These are phyloP conservation scores for Serendipita sp. DNA, from an alignment of 768 basidiomycete genomes.

Conservation along the genomic window DNA sequence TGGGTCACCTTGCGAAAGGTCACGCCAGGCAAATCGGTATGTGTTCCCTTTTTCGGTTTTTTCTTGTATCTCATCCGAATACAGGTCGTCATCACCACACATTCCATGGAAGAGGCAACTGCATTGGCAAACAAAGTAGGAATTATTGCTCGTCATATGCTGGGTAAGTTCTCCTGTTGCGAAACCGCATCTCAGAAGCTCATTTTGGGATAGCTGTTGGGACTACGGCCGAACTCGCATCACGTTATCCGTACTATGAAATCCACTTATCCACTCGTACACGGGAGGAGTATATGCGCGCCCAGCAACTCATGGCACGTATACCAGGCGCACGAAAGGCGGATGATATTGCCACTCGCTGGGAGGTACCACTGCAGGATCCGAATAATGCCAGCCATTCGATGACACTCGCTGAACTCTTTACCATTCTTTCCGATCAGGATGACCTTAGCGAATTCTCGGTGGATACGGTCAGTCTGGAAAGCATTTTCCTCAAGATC, in stretches of 20 bases:
- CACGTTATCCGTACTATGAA: slow-evolving; percentile 58
- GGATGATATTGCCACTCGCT: slow-evolving; percentile 61
- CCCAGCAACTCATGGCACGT: slow-evolving; percentile 43
- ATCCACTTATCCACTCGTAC: slow-evolving; percentile 58
- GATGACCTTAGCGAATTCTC: slow-evolving; percentile 46
- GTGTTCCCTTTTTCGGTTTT: not conserved
- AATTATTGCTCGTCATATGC: slow-evolving; percentile 53
- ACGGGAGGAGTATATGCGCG: slow-evolving; percentile 39
- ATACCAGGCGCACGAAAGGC: slow-evolving; percentile 49
- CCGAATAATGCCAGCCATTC: slow-evolving; percentile 15
- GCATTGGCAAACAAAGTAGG: slow-evolving; percentile 62
- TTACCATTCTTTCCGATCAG: slow-evolving; percentile 35
- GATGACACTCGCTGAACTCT: slow-evolving; percentile 41
- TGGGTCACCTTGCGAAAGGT: slow-evolving; percentile 57
- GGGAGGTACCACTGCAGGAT: slow-evolving; percentile 40
- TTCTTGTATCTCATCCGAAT: not conserved
- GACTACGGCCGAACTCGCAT: slow-evolving; percentile 43
- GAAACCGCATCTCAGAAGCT: not conserved
- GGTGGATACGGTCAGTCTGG: slow-evolving; percentile 51
- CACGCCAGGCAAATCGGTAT: slow-evolving; percentile 49
- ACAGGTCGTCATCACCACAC: not conserved
- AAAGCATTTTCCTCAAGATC: slow-evolving; percentile 59
- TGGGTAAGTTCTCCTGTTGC: slow-evolving; percentile 29
- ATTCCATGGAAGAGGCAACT: slow-evolving; percentile 76
- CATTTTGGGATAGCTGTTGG: slow-evolving; percentile 36